These are phyloP conservation scores for Rhodamnia argentea DNA, from an alignment of 345 rosid genomes.

Conservation along the genomic window DNA sequence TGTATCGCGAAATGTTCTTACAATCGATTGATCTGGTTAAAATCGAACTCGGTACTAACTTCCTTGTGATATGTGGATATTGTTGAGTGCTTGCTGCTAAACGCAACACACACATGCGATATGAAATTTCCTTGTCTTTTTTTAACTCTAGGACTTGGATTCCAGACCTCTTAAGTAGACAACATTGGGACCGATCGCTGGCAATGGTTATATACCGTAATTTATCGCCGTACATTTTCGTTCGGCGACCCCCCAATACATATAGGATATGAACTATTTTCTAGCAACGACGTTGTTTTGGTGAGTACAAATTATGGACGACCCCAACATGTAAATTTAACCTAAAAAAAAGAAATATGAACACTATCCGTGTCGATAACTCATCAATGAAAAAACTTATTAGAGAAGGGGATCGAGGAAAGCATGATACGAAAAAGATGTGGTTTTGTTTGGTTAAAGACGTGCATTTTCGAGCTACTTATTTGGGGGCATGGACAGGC, in stretches of 20 bases:
- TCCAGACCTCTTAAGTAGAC: background rate
- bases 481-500: background rate
- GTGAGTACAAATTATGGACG: too few species aligned
- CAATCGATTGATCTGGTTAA: background rate
- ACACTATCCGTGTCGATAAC: too few species aligned
- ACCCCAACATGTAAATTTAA: too few species aligned
- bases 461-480: background rate
- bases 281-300: too few species aligned
- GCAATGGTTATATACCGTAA: background rate
- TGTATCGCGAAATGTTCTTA: background rate
- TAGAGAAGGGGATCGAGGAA: too few species aligned
- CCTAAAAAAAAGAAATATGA: too few species aligned
- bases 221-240: background rate
- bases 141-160: background rate
- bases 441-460: background rate
- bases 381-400: too few species aligned
- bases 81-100: background rate
- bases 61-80: background rate
- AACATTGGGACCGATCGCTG: background rate
- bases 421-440: background rate
- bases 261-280: background rate
- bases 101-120: accelerated
- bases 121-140: background rate
- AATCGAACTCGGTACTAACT: background rate
- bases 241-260: background rate